Conservation (phyloP, 441 rosid genomes). For the Brassica balearica region DNA sequence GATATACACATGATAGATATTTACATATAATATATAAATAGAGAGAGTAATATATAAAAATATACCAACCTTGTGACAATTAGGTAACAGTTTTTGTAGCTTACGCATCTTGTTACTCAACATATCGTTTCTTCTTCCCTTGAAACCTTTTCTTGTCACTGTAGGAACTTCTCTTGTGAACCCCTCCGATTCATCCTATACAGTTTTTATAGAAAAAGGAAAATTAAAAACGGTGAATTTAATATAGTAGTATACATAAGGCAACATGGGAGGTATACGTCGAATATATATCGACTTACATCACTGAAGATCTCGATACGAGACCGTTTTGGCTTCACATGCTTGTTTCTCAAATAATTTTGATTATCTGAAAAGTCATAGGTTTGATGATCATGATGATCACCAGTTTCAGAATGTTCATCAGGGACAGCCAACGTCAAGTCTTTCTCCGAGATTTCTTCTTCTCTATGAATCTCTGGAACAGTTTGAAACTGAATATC, state of each 20-base stretch:
- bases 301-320: slow-evolving; percentile 42
- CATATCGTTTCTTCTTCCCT: slow-evolving; percentile 49
- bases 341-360: slow-evolving; percentile 34
- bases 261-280: not conserved
- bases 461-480: slow-evolving; percentile 36
- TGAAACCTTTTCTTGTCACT: slow-evolving; percentile 33
- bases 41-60: slow-evolving; percentile 1
- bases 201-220: not conserved
- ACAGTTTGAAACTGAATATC: slow-evolving; percentile 26
- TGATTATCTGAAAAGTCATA: slow-evolving; percentile 18
- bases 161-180: slow-evolving; percentile 44
- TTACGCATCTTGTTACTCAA: slow-evolving; percentile 58
- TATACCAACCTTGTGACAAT: slow-evolving; percentile 54
- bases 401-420: slow-evolving; percentile 60
- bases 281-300: slow-evolving; percentile 44
- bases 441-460: slow-evolving; percentile 10
- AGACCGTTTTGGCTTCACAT: slow-evolving; percentile 43
- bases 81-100: slow-evolving; percentile 59
- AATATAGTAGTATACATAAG: not conserved
- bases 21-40: not conserved
- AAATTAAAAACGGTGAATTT: not conserved
- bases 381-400: slow-evolving; percentile 5
- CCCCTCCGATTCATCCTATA: slow-evolving; percentile 37
- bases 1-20: not conserved
- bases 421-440: slow-evolving; percentile 48